Evolutionary conservation across 2,329 filamentous ascomycete genomes (phyloP), one percentile per base, ranked within the genome.

Genomic region (Ophioceras dolichostomum): DNA sequence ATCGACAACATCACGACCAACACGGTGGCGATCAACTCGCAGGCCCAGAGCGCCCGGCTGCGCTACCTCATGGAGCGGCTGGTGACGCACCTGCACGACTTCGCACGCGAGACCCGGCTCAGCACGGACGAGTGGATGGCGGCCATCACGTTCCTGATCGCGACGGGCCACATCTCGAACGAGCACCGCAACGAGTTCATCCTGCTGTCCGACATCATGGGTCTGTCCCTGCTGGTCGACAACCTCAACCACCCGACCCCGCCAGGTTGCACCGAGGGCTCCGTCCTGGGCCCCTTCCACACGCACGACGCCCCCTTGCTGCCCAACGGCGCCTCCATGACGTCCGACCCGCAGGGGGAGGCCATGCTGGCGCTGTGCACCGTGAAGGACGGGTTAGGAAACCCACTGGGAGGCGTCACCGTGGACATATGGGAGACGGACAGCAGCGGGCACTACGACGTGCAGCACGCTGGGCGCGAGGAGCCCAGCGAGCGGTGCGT

Each of bases 341-440:
- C 77, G 2, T 73, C 75, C 39, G 83, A 87, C 48, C 70, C 77
- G 0, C 61, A 72, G 22, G 84, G 84, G 36, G 70, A 80, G 46
- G 73, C 79, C 0, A 70, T 84, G 44, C 68, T 89, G 12, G 79
- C 83, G 4, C 53, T 86, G n/a, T 87, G 83, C 62, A 80, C 68
- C 0, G 62, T 89, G 39, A 74, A 70, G 43, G 79, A 86, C 53
- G 73, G 71, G 0, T 29, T 58, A 1, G 82, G 81, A 1, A 64
- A 62, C 1, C 77, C 83, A 0, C 64, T 91, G 21, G 43, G 60
- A 2, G 74, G 65, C 33, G 82, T 79, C 21, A 83, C 78, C 52
- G 70, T 89, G 43, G 83, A 91, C 55, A 79, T 91, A 45, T 91
- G 84, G 84, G 83, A 89, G 60, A 86, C 83, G 8, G 84, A 89